phyloP scores from a whole-genome alignment of 192 early-diverging fungal genomes.

The Coemansia asiatica region DNA sequence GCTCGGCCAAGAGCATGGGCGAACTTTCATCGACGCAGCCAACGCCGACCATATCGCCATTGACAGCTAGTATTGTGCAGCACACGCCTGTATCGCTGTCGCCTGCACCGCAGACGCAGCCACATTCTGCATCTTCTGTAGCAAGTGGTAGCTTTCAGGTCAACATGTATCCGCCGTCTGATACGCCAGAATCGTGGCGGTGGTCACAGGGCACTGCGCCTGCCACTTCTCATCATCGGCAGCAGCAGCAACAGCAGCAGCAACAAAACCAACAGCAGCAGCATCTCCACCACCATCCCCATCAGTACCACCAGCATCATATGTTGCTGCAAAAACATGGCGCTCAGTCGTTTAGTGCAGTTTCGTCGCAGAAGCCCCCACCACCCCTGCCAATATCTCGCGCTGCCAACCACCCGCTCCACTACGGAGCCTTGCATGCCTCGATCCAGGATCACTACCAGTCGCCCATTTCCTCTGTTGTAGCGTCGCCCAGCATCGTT shows the following conservation, averaged over 20 bases:
- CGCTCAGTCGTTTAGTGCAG: conserved; percentile 7
- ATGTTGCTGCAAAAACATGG: conserved; percentile 6
- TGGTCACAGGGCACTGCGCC: conserved; percentile 24
- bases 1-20: conserved; percentile 19
- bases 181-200: conserved; percentile 33
- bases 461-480: conserved; percentile 33
- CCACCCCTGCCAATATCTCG: conserved; percentile 23
- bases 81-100: conserved; percentile 46
- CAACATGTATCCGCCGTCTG: conserved; percentile 48
- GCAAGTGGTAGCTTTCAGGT: conserved; percentile 27
- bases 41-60: conserved; percentile 46
- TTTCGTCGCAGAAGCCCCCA: conserved; percentile 20
- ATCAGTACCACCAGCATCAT: conserved; percentile 6
- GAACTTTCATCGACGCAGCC: conserved; percentile 32
- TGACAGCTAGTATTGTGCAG: conserved; percentile 34
- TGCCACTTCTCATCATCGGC: conserved; percentile 10
- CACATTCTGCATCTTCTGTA: conserved; percentile 26
- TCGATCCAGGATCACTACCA: conserved; percentile 41
- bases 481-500: conserved; percentile 35
- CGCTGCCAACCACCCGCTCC: conserved; percentile 23
- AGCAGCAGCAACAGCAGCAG: conserved; percentile 30
- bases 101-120: conserved; percentile 32
- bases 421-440: conserved; percentile 20
- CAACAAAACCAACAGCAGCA: no score
- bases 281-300: no score